Base-by-base conservation (phyloP, 305 asterid species). In the Fraxinus baroniana region DNA sequence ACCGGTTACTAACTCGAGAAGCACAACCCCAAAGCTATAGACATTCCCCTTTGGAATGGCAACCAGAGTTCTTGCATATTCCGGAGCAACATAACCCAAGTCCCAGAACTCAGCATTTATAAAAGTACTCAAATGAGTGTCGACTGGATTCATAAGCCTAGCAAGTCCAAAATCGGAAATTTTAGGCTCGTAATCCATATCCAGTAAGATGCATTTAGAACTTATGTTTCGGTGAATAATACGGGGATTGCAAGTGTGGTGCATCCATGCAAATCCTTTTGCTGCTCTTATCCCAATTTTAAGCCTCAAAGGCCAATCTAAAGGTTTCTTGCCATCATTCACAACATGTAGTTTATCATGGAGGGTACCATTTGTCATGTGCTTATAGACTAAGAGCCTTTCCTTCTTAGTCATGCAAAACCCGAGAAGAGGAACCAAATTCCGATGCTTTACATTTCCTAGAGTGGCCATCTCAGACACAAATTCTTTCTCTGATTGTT, bases 141-240 rank as follows among this genome's bases (percentile, higher is more conserved):
- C 36, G 5, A 33, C 5, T 3, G 36, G 36, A 33, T 33, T 92
- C 98, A 93, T 92, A 49, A 94, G 95, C 79, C 98, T 81, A 20
- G 98, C 98, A 3, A 94, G 94, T 33, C 98, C 98, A 46, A 94
- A 93, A 84, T 94, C 97, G 0, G 98, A 94, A 33, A 94, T 94
- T 79, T 89, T 94, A 71, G 98, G 95, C 44, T 93, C 97, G 33
- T 84, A 92, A 77, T 92, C 91, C 0, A 57, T 79, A 17, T 94
- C 97, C 28, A 94, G 86, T 71, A 95, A 84, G 79, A 94, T 95
- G 93, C 97, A 94, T 13, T 91, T 92, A 8, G 99, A 94, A 80
- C 99, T 95, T 28, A 93, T 87, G 75, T 95, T 95, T 8, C 97
- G 90, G 86, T 95, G 98, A 26, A 95, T 90, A 76, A 95, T 91